Evolutionary conservation across 441 rosid genomes (phyloP).

Genomic region (Populus hybrid): DNA sequence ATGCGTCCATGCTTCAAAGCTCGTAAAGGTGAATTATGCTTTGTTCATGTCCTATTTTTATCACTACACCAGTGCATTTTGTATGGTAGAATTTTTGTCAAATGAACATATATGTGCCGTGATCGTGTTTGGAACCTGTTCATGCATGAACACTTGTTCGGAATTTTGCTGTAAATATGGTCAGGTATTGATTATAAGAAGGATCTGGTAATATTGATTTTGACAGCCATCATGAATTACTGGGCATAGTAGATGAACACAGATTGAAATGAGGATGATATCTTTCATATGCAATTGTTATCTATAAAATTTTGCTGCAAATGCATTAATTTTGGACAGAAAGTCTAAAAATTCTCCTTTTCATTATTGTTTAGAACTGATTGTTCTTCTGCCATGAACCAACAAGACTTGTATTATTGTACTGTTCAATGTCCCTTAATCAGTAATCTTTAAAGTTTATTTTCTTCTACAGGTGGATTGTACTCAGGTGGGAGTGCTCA

Average conservation of each 20-base stretch:
- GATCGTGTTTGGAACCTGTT: neutral
- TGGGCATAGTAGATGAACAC: neutral
- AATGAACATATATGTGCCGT: neutral
- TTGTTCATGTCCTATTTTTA: slow-evolving; percentile 8
- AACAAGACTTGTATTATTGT: neutral
- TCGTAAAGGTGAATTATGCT: slow-evolving; percentile 52
- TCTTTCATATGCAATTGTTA: neutral
- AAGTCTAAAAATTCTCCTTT: neutral
- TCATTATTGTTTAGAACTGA: neutral
- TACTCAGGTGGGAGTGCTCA: slow-evolving; percentile 99
- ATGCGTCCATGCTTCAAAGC: slow-evolving; percentile 99
- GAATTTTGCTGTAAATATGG: neutral
- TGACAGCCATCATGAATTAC: neutral
- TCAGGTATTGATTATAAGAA: neutral
- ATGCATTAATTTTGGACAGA: neutral
- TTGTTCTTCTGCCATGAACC: neutral
- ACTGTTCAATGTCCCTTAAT: neutral
- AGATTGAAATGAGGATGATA: neutral
- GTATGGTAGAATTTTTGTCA: neutral
- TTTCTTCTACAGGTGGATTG: slow-evolving; percentile 60
- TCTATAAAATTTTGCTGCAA: neutral
- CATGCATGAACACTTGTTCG: neutral
- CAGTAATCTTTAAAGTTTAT: slow-evolving; percentile 6
- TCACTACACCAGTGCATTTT: neutral
- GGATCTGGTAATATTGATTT: neutral